Percentiles rank a stretch among this genome's conserved stretches.
These are phyloP conservation scores for Asclepias syriaca DNA, from an alignment of 257 asterid species.

Conservation along the genomic window DNA sequence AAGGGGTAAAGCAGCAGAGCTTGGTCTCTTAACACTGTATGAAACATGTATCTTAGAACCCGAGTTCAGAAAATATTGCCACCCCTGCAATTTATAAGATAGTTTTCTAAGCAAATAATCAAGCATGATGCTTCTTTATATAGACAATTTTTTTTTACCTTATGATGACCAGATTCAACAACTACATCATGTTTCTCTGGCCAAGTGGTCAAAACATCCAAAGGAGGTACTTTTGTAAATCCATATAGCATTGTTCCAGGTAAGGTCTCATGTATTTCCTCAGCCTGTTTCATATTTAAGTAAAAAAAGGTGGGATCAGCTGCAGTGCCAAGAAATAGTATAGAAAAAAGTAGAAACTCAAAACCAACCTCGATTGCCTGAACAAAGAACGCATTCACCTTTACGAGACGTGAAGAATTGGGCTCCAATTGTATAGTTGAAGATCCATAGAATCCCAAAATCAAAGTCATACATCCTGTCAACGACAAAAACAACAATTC, in stretches of 20 bases:
- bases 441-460: conserved; percentile 26
- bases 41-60: conserved; percentile 20
- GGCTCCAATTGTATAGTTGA: conserved; percentile 20
- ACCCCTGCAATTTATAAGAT: conserved; percentile 15
- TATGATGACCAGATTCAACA: conserved; percentile 15
- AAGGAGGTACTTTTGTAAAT: conserved; percentile 17
- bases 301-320: background rate
- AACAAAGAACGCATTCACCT: conserved; percentile 21
- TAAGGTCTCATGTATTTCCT: conserved; percentile 14
- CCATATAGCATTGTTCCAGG: conserved; percentile 21
- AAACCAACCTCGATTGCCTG: conserved; percentile 18
- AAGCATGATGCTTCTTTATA: background rate
- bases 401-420: conserved; percentile 14
- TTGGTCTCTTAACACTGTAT: conserved; percentile 18
- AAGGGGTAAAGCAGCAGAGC: conserved; percentile 19
- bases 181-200: conserved; percentile 20
- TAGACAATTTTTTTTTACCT: conserved; percentile 1
- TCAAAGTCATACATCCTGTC: conserved; percentile 21
- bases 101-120: background rate
- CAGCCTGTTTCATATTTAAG: conserved; percentile 4
- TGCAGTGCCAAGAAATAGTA: background rate
- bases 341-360: too few relatives aligned
- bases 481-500: conserved; percentile 6
- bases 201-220: conserved; percentile 23
- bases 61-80: conserved; percentile 23